Percentiles rank a stretch among this genome's conserved stretches.
These are phyloP conservation scores for Fonsecaea erecta DNA, from an alignment of 2,329 filamentous ascomycete genomes.

Conservation along the genomic window DNA sequence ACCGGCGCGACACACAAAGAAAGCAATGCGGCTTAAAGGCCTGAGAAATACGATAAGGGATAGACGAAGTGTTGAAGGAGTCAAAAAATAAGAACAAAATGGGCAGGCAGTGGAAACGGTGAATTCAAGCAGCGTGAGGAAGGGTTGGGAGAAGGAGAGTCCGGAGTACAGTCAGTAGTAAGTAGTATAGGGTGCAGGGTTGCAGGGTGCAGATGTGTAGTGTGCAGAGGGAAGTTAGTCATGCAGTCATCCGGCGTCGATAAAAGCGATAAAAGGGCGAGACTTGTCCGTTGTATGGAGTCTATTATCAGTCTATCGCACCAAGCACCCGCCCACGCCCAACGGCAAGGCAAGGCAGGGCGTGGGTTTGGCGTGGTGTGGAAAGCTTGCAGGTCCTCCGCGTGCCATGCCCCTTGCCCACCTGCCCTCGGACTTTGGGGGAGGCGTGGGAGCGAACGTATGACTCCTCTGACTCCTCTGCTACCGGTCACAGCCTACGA, in stretches of 20 bases:
- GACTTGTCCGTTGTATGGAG: neutral
- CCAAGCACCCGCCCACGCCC: neutral
- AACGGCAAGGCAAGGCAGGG: neutral
- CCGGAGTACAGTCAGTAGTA: neutral
- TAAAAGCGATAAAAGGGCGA: neutral
- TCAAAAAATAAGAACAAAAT: neutral
- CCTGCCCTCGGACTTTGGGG: conserved; percentile 4
- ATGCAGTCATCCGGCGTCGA: conserved; percentile 7
- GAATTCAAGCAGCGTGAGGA: neutral
- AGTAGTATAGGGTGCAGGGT: neutral
- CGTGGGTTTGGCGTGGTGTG: conserved; percentile 3
- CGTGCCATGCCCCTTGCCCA: neutral
- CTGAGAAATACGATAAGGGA: neutral
- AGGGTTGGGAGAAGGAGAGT: neutral
- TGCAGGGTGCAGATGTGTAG: neutral
- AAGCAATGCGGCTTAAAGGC: neutral
- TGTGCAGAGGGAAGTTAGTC: conserved; percentile 8
- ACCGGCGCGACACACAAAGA: conserved; percentile 6
- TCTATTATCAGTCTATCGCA: neutral
- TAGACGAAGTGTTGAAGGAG: neutral
- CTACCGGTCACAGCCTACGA: neutral
- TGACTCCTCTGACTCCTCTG: neutral
- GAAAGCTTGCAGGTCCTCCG: neutral
- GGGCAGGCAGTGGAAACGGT: neutral
- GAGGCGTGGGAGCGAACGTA: neutral